Percentiles rank a stretch among this genome's conserved stretches.
These are phyloP conservation scores for Celoporthe dispersa DNA, from an alignment of 2,329 filamentous ascomycete species.

Conservation along the genomic window DNA sequence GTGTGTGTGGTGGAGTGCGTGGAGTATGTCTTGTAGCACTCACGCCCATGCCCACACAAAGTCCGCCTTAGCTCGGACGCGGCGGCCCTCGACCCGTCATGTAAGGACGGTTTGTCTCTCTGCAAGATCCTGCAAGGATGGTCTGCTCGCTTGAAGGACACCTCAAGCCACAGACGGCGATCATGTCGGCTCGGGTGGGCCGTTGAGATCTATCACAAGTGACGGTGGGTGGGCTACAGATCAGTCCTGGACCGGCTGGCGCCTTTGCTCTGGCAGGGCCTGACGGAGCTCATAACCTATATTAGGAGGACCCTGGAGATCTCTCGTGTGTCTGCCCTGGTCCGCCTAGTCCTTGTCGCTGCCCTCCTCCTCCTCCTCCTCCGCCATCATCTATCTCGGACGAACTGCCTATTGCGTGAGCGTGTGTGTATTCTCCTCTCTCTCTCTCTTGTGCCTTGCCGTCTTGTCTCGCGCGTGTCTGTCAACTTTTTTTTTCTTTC, in stretches of 20 bases:
- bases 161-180: slow-evolving; percentile 23
- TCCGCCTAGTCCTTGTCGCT: slow-evolving; percentile 14
- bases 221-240: slow-evolving; percentile 22
- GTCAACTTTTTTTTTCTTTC: neutral
- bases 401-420: slow-evolving; percentile 13
- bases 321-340: slow-evolving; percentile 6
- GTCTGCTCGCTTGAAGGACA: slow-evolving; percentile 9
- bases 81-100: slow-evolving; percentile 11
- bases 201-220: slow-evolving; percentile 26
- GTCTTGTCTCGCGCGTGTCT: slow-evolving; percentile 8
- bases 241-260: neutral
- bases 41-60: neutral
- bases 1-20: neutral
- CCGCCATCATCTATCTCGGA: no score
- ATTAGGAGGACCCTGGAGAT: slow-evolving; percentile 26
- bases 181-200: slow-evolving; percentile 18
- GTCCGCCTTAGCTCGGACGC: slow-evolving; percentile 16
- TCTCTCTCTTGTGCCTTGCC: neutral
- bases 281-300: slow-evolving; percentile 13
- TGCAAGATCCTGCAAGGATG: slow-evolving; percentile 26
- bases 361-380: slow-evolving; percentile 8
- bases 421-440: neutral
- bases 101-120: neutral
- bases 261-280: neutral
- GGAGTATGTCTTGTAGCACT: slow-evolving; percentile 9